Percentiles rank a stretch among this genome's conserved stretches.
phyloP scores from a whole-genome alignment of 805 yeast genomes.

The Barnettozyma salicaria region DNA sequence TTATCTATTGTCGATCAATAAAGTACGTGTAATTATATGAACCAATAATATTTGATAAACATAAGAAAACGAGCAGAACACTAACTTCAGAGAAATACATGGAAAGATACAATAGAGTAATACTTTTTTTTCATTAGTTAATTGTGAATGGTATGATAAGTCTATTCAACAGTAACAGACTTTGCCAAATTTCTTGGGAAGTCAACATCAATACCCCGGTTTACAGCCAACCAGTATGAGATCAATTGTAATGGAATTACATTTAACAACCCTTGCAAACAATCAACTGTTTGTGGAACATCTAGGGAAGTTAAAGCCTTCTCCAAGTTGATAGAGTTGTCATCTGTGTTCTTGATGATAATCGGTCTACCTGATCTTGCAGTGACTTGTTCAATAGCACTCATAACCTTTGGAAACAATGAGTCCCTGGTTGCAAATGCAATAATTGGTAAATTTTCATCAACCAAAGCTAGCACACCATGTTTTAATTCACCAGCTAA shows the following conservation, averaged over 20 bases:
- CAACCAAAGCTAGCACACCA: slow-evolving; percentile 96
- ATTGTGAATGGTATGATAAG: background rate
- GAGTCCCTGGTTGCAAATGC: slow-evolving; percentile 96
- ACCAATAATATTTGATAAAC: no score
- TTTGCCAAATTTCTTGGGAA: slow-evolving; percentile 98
- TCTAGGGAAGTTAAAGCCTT: slow-evolving; percentile 67
- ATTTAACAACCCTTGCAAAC: slow-evolving; percentile 93
- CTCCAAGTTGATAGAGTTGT: slow-evolving; percentile 48
- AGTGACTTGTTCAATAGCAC: slow-evolving; percentile 92
- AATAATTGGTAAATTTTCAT: slow-evolving; percentile 87
- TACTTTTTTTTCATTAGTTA: no score
- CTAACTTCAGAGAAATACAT: no score
- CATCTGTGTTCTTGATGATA: slow-evolving; percentile 82
- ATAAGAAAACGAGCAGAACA: no score
- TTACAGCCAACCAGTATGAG: slow-evolving; percentile 95
- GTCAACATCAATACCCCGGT: slow-evolving; percentile 94
- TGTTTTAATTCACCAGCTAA: slow-evolving; percentile 98
- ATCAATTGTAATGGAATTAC: slow-evolving; percentile 92
- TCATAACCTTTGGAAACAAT: slow-evolving; percentile 90
- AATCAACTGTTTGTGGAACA: slow-evolving; percentile 94
- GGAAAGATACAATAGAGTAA: no score
- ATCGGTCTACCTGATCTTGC: slow-evolving; percentile 98
- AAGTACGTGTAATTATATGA: no score
- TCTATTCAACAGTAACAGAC: slow-evolving; percentile 89
- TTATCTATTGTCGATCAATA: no score